Evolutionary conservation across 1,139 yeast species (phyloP).

Genomic region (Hansenula lynferdii): DNA sequence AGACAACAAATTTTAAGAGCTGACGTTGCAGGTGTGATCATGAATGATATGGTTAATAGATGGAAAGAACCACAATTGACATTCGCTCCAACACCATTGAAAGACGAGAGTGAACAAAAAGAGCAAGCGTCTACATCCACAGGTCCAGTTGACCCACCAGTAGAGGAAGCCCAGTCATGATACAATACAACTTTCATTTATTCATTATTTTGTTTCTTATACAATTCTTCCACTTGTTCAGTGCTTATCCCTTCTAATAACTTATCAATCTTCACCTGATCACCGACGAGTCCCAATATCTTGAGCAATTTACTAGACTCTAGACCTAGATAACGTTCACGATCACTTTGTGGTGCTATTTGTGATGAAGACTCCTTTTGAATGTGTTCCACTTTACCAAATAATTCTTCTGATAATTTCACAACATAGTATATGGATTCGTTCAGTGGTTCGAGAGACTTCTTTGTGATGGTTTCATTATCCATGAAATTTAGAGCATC

Average conservation of each 20-base stretch:
- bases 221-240: constrained; percentile 16
- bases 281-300: constrained; percentile 14
- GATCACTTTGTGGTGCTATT: constrained; percentile 9
- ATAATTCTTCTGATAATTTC: constrained; percentile 33
- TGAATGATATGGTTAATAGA: constrained; percentile 73
- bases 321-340: constrained; percentile 24
- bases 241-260: constrained; percentile 14
- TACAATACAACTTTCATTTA: too few relatives aligned
- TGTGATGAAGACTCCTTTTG: constrained; percentile 3
- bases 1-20: constrained; percentile 49
- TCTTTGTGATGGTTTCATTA: constrained; percentile 28
- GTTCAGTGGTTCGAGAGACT: constrained; percentile 44
- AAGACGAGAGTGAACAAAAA: constrained; percentile 1
- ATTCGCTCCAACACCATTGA: constrained; percentile 21
- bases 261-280: constrained; percentile 18
- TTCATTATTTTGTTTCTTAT: not conserved
- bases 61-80: constrained; percentile 44
- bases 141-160: too few relatives aligned
- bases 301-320: constrained; percentile 22
- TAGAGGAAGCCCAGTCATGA: too few relatives aligned
- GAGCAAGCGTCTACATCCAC: too few relatives aligned
- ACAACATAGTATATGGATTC: constrained; percentile 47
- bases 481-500: constrained; percentile 31
- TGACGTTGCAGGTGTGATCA: constrained; percentile 53
- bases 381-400: constrained; percentile 28